Base-by-base conservation (phyloP, 108 stramenopile genomes). In the Cyclotella kingstonii region DNA sequence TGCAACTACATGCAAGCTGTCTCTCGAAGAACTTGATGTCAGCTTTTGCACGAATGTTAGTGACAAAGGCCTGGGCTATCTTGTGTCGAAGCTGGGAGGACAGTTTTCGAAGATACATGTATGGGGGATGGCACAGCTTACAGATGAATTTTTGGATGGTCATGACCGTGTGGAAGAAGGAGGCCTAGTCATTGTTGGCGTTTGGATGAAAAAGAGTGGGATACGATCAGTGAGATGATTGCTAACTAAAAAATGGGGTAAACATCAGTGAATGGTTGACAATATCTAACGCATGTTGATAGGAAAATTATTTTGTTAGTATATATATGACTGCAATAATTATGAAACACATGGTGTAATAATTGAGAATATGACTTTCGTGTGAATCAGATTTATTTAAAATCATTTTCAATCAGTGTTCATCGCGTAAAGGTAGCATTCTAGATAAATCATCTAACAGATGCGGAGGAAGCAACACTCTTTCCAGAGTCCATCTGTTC, bases 171-270 rank as follows among this genome's bases (percentile, higher is more conserved):
- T 81, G 4, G 80, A 79, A 28, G 82, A 92, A 28, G 70, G 73
- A 18, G 79, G 66, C 0, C 56, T 92, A 19, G 80, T 85, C 43
- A 81, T 92, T 39, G 63, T 81, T 28, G 91, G 91, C 4, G 81
- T 83, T 0, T 92, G 91, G 91, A 92, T 92, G 85, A 87, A 86
- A 50, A 82, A 85, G 58, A 83, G 80, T 68, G 84, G 82, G n/a
- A 59, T 43, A 2, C 46, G 70, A 55, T 63, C 68, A 34, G 29
- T 77, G 27, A 44, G 76, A 23, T 72, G 28, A 52, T 29, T 22
- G n/a, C n/a, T n/a, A n/a, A n/a, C n/a, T n/a, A n/a, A n/a, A n/a
- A n/a, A n/a, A n/a, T n/a, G n/a, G n/a, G n/a, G n/a, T n/a, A n/a
- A n/a, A n/a, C n/a, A n/a, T n/a, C n/a, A n/a, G n/a, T n/a, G n/a